Conservation (phyloP, 768 basidiomycete species). For the Leucocoprinus leucothites region DNA sequence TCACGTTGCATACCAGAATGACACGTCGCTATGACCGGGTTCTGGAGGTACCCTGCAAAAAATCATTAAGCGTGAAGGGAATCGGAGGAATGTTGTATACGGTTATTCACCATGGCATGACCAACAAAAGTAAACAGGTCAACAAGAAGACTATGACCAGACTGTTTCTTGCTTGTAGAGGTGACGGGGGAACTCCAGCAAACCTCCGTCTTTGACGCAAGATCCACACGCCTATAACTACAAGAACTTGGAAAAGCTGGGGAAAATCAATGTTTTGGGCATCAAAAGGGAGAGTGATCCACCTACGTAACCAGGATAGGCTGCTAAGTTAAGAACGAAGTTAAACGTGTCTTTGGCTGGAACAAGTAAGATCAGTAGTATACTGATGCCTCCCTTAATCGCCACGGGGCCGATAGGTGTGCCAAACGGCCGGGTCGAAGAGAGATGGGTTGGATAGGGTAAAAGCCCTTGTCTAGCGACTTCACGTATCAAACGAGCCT, state of each 20-base stretch:
- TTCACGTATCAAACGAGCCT: slow-evolving; percentile 47
- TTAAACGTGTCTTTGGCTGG: slow-evolving; percentile 36
- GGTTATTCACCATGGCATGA: too few relatives aligned
- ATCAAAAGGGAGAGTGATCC: slow-evolving; percentile 9
- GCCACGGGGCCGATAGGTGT: slow-evolving; percentile 42
- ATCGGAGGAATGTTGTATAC: too few relatives aligned
- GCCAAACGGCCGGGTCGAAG: slow-evolving; percentile 45
- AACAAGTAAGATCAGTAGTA: slow-evolving; percentile 37
- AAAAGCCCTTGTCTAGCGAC: slow-evolving; percentile 51
- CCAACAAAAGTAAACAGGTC: too few relatives aligned
- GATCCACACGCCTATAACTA: slow-evolving; percentile 30
- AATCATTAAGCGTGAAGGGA: neutral
- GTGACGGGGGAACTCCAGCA: slow-evolving; percentile 20
- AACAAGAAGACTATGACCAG: too few relatives aligned
- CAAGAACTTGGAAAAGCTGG: slow-evolving; percentile 28
- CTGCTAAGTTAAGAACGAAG: slow-evolving; percentile 35
- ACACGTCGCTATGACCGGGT: slow-evolving; percentile 33
- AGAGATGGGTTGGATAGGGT: slow-evolving; percentile 45
- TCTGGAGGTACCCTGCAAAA: slow-evolving; percentile 31
- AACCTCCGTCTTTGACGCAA: slow-evolving; percentile 22
- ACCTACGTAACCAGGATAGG: slow-evolving; percentile 36
- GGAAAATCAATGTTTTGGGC: slow-evolving; percentile 15
- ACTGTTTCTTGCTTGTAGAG: slow-evolving; percentile 19
- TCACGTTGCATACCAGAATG: slow-evolving; percentile 38
- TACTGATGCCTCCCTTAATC: slow-evolving; percentile 36